Evolutionary conservation across 139 green algal genomes (phyloP).

Genomic region (Closterium sp.): DNA sequence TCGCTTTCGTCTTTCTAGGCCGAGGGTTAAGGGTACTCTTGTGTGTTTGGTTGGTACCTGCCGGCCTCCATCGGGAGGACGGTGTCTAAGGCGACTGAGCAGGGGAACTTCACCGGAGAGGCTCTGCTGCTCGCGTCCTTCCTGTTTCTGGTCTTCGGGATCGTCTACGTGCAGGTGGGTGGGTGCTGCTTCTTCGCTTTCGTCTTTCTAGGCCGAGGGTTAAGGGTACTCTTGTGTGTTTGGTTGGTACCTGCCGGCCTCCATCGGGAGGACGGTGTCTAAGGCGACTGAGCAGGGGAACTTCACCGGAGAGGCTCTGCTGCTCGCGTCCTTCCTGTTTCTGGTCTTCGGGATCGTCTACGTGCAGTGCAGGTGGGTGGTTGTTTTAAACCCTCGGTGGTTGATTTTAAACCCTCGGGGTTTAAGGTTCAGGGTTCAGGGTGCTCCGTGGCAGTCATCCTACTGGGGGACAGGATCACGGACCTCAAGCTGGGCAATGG

Average conservation of each 20-base stretch:
- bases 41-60: conserved; percentile 58
- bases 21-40: neutral
- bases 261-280: conserved; percentile 66
- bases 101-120: neutral
- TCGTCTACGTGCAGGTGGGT: conserved; percentile 90
- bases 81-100: conserved; percentile 53
- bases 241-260: conserved; percentile 70
- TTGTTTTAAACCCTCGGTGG: neutral
- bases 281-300: conserved; percentile 44
- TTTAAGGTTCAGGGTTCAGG: neutral
- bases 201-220: neutral
- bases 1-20: neutral
- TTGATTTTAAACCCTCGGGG: neutral
- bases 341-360: conserved; percentile 97
- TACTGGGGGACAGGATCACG: neutral
- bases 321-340: conserved; percentile 72
- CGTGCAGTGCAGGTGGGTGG: no score
- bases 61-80: conserved; percentile 75
- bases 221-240: neutral
- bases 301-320: neutral
- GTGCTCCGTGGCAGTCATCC: no score
- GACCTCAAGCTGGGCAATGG: conserved; percentile 95
- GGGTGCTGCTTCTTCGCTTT: neutral
- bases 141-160: conserved; percentile 87
- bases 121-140: conserved; percentile 64